Conservation (phyloP, 2,329 filamentous ascomycete species). For the Purpureocillium lavendulum region DNA sequence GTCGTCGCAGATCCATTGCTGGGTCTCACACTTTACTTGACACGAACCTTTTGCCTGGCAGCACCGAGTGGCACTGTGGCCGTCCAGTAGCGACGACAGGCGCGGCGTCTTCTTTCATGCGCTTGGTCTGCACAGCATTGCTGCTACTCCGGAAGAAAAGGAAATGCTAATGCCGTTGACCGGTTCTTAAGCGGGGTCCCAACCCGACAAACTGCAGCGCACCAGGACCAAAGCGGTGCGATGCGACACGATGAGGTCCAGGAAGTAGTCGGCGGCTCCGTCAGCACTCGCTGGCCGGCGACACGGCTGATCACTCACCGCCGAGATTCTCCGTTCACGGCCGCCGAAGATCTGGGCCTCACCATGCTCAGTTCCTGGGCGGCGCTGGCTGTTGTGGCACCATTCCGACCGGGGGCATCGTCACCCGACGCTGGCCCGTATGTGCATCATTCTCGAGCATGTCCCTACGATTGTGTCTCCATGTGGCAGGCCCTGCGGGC, state of each 20-base stretch:
- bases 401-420: constrained; percentile 8
- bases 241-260: constrained; percentile 4
- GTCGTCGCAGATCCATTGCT: neutral
- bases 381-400: neutral
- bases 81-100: too few relatives aligned
- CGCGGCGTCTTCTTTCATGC: too few relatives aligned
- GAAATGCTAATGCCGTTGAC: neutral
- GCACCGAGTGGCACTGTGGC: too few relatives aligned
- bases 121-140: too few relatives aligned
- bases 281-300: neutral
- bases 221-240: constrained; percentile 3
- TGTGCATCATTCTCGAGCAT: neutral
- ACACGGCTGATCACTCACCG: too few relatives aligned
- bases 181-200: constrained; percentile 2
- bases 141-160: too few relatives aligned
- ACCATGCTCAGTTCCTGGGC: constrained; percentile 3
- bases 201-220: constrained; percentile 3
- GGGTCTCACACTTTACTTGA: neutral
- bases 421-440: too few relatives aligned
- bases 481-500: too few relatives aligned
- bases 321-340: neutral
- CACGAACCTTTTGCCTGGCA: neutral
- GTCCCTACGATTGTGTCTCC: neutral
- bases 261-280: neutral
- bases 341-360: constrained; percentile 7